These are phyloP conservation scores for Ceratobasidium sp. DNA, from an alignment of 1,284 basidiomycete species.

Conservation along the genomic window DNA sequence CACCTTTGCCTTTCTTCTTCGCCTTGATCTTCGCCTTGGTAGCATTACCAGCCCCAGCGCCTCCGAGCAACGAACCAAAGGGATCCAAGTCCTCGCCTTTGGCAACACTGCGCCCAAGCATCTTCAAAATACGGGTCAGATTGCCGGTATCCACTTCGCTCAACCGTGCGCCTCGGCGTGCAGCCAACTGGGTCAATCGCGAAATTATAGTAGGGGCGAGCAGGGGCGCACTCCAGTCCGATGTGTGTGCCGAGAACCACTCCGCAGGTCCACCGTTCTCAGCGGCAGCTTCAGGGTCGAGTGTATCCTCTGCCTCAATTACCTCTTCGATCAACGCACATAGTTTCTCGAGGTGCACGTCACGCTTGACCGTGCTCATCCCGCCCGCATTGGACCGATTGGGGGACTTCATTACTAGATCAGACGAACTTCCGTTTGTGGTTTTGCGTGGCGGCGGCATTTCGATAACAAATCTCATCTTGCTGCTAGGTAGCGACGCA, in stretches of 20 bases:
- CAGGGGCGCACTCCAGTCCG: constrained; percentile 64
- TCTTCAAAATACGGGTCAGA: constrained; percentile 70
- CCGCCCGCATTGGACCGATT: constrained; percentile 12
- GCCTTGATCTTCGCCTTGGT: constrained; percentile 53
- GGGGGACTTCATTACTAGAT: constrained; percentile 69
- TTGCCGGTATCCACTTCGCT: constrained; percentile 67
- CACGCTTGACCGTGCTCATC: constrained; percentile 40
- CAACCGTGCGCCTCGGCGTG: constrained; percentile 59
- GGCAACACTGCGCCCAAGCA: constrained; percentile 77
- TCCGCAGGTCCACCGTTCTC: constrained; percentile 50
- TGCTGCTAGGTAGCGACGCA: constrained; percentile 1
- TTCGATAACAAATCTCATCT: constrained; percentile 32
- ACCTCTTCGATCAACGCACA: constrained; percentile 77
- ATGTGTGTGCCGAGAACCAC: constrained; percentile 70
- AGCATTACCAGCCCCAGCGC: constrained; percentile 49
- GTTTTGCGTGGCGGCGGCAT: constrained; percentile 29
- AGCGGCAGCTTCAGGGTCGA: constrained; percentile 68
- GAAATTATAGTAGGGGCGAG: constrained; percentile 66
- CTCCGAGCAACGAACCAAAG: constrained; percentile 56
- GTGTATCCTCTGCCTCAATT: constrained; percentile 84
- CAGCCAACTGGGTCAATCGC: constrained; percentile 65
- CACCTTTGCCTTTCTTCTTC: constrained; percentile 49
- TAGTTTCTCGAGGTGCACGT: constrained; percentile 74
- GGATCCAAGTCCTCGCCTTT: constrained; percentile 75
- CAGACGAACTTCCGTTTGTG: constrained; percentile 70